Conservation (phyloP, 2,329 filamentous ascomycete genomes). For the Monosporascus ibericus region DNA sequence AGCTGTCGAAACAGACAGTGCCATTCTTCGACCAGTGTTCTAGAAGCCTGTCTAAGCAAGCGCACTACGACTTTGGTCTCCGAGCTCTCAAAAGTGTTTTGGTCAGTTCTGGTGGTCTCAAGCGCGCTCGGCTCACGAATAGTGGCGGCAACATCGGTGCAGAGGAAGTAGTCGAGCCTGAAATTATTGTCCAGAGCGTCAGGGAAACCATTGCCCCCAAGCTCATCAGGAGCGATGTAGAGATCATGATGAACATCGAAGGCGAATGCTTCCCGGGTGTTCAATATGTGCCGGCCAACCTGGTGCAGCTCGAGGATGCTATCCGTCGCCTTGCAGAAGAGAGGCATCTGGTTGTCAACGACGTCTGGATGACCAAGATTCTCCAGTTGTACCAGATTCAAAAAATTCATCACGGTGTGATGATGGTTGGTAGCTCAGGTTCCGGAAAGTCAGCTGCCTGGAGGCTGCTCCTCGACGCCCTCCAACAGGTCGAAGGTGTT, state of each 20-base stretch:
- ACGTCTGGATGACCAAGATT: constrained; percentile 96
- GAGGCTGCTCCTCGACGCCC: constrained; percentile 83
- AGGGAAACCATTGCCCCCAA: constrained; percentile 98
- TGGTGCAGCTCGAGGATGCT: constrained; percentile 71
- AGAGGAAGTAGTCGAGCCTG: constrained; percentile 77
- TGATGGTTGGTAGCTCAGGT: constrained; percentile 99
- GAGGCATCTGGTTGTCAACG: constrained; percentile 81
- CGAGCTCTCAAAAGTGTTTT: constrained; percentile 97
- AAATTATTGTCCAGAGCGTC: constrained; percentile 97
- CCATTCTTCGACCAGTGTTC: constrained; percentile 96
- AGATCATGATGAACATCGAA: constrained; percentile 81
- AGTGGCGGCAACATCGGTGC: constrained; percentile 51
- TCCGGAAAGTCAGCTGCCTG: constrained; percentile 94
- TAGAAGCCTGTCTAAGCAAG: constrained; percentile 79
- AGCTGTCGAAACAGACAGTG: constrained; percentile 89
- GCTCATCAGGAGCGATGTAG: constrained; percentile 85
- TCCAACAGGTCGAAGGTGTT: constrained; percentile 83
- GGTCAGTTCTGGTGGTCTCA: constrained; percentile 93
- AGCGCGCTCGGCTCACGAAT: constrained; percentile 69
- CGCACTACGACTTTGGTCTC: constrained; percentile 97
- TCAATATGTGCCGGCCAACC: constrained; percentile 83
- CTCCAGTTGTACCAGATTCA: constrained; percentile 98
- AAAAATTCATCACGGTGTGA: constrained; percentile 96
- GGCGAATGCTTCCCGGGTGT: constrained; percentile 84
- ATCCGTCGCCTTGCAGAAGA: constrained; percentile 79